These are phyloP conservation scores for Oryza rufipogon DNA, from an alignment of 176 grass and related monocot genomes.

Conservation along the genomic window DNA sequence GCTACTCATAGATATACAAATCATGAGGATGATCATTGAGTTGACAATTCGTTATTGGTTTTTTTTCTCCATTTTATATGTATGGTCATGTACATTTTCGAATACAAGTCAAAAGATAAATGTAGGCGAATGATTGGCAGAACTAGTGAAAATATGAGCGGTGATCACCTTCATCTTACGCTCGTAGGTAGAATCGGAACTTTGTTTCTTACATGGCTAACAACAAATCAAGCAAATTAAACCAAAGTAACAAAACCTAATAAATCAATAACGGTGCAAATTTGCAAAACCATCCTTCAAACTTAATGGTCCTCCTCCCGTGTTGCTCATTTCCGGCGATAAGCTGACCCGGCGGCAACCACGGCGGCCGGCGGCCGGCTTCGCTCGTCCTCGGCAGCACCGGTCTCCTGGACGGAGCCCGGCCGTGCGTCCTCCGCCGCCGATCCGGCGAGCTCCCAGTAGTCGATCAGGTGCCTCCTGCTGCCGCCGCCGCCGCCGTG, in stretches of 20 bases:
- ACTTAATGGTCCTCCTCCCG: no score
- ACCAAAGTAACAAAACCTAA: background rate
- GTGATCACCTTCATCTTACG: background rate
- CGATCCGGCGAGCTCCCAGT: conserved; percentile 38
- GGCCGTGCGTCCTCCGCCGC: conserved; percentile 23
- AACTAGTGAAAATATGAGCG: background rate
- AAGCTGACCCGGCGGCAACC: conserved; percentile 8
- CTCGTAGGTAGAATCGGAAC: background rate
- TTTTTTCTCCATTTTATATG: background rate
- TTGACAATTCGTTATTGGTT: background rate
- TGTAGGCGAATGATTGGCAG: background rate
- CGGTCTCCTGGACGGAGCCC: conserved; percentile 30
- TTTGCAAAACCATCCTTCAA: background rate
- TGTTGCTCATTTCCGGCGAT: conserved; percentile 42
- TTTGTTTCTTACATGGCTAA: background rate
- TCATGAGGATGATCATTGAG: background rate
- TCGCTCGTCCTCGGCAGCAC: conserved; percentile 4
- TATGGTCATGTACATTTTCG: background rate
- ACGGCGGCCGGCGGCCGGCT: background rate
- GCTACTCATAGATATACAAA: background rate
- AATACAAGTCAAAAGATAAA: background rate
- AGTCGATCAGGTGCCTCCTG: conserved; percentile 51
- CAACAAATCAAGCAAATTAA: background rate
- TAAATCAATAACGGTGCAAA: background rate
- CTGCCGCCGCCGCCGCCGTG: conserved; percentile 38